These are phyloP conservation scores for Circinella minor DNA, from an alignment of 371 early-diverging fungal genomes.

Conservation along the genomic window DNA sequence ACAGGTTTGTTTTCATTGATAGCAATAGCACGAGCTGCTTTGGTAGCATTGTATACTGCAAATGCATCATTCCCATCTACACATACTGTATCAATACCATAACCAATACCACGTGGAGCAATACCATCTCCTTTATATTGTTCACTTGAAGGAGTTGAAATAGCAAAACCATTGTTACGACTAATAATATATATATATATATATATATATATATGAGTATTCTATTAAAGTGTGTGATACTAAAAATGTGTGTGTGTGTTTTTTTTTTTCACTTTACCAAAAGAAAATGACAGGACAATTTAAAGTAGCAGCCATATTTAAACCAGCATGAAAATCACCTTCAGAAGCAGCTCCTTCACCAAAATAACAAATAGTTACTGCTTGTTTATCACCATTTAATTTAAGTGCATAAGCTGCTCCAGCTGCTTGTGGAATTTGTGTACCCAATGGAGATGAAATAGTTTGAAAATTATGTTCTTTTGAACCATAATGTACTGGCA, in stretches of 20 bases:
- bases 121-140: conserved; percentile 98
- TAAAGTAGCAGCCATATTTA: conserved; percentile 96
- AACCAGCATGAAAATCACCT: conserved; percentile 97
- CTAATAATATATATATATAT: too few relatives aligned
- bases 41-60: conserved; percentile 94
- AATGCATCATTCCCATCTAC: conserved; percentile 98
- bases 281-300: conserved; percentile 93
- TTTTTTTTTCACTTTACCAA: too few relatives aligned
- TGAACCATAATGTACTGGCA: conserved; percentile 98
- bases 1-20: conserved; percentile 86
- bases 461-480: conserved; percentile 90
- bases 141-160: conserved; percentile 93
- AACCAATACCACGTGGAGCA: conserved; percentile 91
- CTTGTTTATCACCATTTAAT: conserved; percentile 67
- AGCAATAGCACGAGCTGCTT: conserved; percentile 83
- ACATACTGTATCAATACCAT: conserved; percentile 96
- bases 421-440: conserved; percentile 98
- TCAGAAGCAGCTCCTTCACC: conserved; percentile 98
- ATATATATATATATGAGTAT: too few relatives aligned
- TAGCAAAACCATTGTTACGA: conserved; percentile 98
- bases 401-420: conserved; percentile 98
- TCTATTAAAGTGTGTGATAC: too few relatives aligned
- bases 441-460: conserved; percentile 95
- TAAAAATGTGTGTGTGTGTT: too few relatives aligned
- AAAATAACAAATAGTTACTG: conserved; percentile 92